A percentile compares a stretch with the other conserved stretches of the same genome.
These are phyloP conservation scores for Casuarina glauca DNA, from an alignment of 306 rosid genomes.

Conservation along the genomic window DNA sequence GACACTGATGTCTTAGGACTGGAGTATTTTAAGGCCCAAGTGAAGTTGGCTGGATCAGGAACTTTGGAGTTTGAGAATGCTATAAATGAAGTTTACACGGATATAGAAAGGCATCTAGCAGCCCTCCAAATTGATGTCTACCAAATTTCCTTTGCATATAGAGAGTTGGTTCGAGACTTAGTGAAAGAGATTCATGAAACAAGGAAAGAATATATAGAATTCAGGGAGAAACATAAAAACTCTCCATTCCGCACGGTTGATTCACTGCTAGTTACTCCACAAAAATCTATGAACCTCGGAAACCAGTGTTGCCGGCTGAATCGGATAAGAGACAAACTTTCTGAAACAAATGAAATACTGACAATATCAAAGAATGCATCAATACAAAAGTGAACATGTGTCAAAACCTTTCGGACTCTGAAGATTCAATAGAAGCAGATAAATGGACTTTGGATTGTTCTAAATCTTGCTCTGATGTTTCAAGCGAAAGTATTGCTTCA, in stretches of 20 bases:
- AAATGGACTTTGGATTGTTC: conserved; percentile 60
- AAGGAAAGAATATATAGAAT: conserved; percentile 39
- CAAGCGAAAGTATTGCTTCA: conserved; percentile 49
- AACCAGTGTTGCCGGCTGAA: conserved; percentile 35
- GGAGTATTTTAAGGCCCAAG: conserved; percentile 45
- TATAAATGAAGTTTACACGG: conserved; percentile 36
- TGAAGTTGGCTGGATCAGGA: conserved; percentile 42
- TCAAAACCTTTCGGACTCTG: conserved; percentile 29
- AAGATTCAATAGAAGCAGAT: conserved; percentile 46
- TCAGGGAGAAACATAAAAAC: conserved; percentile 39
- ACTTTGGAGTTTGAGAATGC: conserved; percentile 47
- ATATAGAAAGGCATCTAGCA: conserved; percentile 39
- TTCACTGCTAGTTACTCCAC: conserved; percentile 28
- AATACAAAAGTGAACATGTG: conserved; percentile 30
- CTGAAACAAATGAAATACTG: conserved; percentile 50
- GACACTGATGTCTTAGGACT: conserved; percentile 34
- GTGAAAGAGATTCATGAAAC: conserved; percentile 50
- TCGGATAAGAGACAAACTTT: conserved; percentile 54
- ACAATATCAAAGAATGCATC: conserved; percentile 46
- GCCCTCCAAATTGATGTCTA: conserved; percentile 37
- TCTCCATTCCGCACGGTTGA: conserved; percentile 29
- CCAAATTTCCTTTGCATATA: conserved; percentile 39
- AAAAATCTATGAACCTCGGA: conserved; percentile 28
- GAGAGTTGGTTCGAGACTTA: conserved; percentile 43
- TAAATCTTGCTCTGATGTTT: conserved; percentile 54